Evolutionary conservation across 2,329 filamentous ascomycete species (phyloP).

Genomic region (Elsinoe ampelina): DNA sequence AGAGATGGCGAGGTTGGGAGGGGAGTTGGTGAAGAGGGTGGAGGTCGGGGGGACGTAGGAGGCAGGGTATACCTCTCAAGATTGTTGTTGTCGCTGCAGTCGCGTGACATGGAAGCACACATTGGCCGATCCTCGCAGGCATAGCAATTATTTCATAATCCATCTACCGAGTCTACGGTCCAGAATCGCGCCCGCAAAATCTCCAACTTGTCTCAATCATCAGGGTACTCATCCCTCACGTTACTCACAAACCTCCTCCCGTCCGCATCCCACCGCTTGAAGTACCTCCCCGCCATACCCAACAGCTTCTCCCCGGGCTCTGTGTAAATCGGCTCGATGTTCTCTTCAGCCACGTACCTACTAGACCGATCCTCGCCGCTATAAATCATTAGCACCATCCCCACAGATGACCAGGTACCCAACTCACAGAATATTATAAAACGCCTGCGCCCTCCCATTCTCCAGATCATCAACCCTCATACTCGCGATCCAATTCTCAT

Average conservation of each 20-base stretch:
- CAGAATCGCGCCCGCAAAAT: too few relatives aligned
- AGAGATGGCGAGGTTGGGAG: conserved; percentile 59
- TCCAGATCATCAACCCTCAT: conserved; percentile 54
- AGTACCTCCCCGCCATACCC: conserved; percentile 69
- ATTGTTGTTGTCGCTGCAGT: too few relatives aligned
- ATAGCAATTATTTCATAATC: too few relatives aligned
- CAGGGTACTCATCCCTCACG: conserved; percentile 70
- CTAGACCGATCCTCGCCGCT: conserved; percentile 59
- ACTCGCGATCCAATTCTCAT: conserved; percentile 54
- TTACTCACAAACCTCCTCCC: conserved; percentile 73
- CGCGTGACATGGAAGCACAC: too few relatives aligned
- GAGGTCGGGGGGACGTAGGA: conserved; percentile 36
- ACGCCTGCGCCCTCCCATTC: conserved; percentile 58
- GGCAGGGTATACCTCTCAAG: background rate
- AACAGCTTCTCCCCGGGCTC: conserved; percentile 52
- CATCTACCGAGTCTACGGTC: background rate
- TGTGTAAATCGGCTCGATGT: conserved; percentile 54
- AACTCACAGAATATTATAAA: conserved; percentile 80
- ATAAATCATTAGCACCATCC: conserved; percentile 12
- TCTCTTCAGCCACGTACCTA: conserved; percentile 72
- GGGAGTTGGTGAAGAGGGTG: conserved; percentile 56
- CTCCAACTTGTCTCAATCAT: conserved; percentile 49
- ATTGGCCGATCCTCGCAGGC: too few relatives aligned
- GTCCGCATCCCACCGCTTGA: conserved; percentile 70
- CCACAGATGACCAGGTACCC: background rate